Evolutionary conservation across 352 stramenopile genomes (phyloP).

Genomic region (Paralagenidium karlingii): DNA sequence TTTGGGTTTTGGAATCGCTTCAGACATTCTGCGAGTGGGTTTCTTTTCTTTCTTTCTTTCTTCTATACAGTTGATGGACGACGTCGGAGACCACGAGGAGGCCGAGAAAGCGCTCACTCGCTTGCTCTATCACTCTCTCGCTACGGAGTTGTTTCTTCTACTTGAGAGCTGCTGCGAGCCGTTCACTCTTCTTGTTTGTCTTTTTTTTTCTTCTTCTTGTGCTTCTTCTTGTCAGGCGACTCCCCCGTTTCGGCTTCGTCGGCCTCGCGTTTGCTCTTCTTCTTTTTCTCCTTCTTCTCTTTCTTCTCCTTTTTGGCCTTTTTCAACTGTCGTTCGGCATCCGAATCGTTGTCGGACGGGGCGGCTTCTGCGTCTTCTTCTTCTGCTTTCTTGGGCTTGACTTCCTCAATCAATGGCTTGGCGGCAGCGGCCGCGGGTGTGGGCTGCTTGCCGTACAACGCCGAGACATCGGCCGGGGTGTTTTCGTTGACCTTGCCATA

Average conservation of each 20-base stretch:
- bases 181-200: conserved; percentile 8
- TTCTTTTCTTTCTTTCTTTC: conserved; percentile 1
- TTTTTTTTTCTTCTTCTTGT: conserved; percentile 85
- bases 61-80: too few relatives aligned
- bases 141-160: too few relatives aligned
- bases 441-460: conserved; percentile 52
- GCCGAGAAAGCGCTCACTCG: too few relatives aligned
- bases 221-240: conserved; percentile 78
- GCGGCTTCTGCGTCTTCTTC: conserved; percentile 12
- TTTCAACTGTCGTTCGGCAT: conserved; percentile 31
- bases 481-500: conserved; percentile 83
- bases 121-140: too few relatives aligned
- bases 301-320: conserved; percentile 70
- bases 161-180: too few relatives aligned
- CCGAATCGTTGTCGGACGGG: conserved; percentile 17
- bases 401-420: conserved; percentile 52
- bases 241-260: conserved; percentile 29
- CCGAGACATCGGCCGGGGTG: conserved; percentile 64
- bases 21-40: too few relatives aligned
- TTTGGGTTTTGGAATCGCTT: too few relatives aligned
- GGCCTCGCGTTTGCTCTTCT: conserved; percentile 46
- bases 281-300: conserved; percentile 49
- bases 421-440: conserved; percentile 9
- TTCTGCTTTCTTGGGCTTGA: conserved; percentile 8
- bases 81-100: too few relatives aligned